These are phyloP conservation scores for Chlorella ohadii DNA, from an alignment of 139 green algal species.

Conservation along the genomic window DNA sequence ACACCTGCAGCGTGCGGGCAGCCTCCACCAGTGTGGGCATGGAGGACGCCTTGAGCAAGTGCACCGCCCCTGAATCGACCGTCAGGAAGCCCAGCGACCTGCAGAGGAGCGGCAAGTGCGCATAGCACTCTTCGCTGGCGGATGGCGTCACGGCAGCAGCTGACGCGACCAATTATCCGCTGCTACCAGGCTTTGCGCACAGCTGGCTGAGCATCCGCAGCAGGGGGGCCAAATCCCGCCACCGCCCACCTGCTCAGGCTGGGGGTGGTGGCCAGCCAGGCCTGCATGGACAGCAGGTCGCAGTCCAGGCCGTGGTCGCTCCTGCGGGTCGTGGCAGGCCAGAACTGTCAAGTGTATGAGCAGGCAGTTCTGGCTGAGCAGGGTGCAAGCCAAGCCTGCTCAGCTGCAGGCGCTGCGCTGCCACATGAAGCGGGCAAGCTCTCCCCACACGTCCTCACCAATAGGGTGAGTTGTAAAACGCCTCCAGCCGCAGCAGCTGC, in stretches of 20 bases:
- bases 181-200: no score
- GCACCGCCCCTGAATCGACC: not conserved
- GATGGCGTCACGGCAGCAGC: no score
- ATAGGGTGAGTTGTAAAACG: conserved; percentile 41
- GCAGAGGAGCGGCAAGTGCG: not conserved
- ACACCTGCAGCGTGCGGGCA: not conserved
- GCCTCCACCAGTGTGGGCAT: not conserved
- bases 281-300: conserved; percentile 53
- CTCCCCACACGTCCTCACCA: conserved; percentile 14
- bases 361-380: no score
- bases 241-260: not conserved
- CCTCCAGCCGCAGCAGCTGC: conserved; percentile 33
- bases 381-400: no score
- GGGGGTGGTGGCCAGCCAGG: conserved; percentile 7
- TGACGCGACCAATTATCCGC: no score
- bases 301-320: conserved; percentile 38
- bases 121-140: no score
- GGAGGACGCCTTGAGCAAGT: not conserved
- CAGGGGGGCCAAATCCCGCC: no score
- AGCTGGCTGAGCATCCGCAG: no score
- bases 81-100: conserved; percentile 16
- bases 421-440: no score
- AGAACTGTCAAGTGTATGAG: no score
- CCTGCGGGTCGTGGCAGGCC: conserved; percentile 8
- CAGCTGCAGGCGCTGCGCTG: no score